Base-by-base conservation (phyloP, 192 early-diverging fungal genomes). In the Backusella mclennaniae region DNA sequence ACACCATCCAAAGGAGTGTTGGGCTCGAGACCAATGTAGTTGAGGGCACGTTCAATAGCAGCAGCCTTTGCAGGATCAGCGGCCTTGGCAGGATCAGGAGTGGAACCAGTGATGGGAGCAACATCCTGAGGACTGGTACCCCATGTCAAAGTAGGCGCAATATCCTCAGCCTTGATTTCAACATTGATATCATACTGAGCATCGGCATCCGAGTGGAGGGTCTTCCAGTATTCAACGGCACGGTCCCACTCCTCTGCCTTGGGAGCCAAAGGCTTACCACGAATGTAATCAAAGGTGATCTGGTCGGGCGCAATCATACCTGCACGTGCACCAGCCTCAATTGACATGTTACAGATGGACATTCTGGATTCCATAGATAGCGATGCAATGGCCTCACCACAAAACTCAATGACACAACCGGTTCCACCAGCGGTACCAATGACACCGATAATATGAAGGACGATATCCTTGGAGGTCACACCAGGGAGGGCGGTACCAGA, bases 271-370 rank as follows among this genome's bases (percentile, higher is more conserved):
- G 91, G 91, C 19, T 89, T 83, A 53, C 74, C 79, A 76, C 87
- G 85, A 71, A 92, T 84, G 77, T 92, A 92, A 17, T 89, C 88
- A 78, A 88, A 92, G 12, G 91, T 92, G 74, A 87, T 84, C 21
- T 91, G 78, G 82, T 92, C 91, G 26, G 91, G 90, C 12, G 91
- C 90, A 79, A 92, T 87, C 90, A 92, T 89, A 70, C 91, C 91
- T 35, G 91, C 91, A 35, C 91, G 84, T 41, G 91, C 91, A 73
- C 91, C 91, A 35, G 83, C 91, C 78, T 92, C 91, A 78, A 92
- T 92, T 9, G 90, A 84, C 91, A 92, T 92, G 82, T 92, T 92
- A 81, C 91, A 92, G 72, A 92, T 89, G 42, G 91, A 90, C 91
- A 92, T 92, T 71, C 91, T 76, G 9, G 89, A 84, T 75, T 92